phyloP scores from a whole-genome alignment of 1,284 basidiomycete species.

The Microbotryum scabiosae region DNA sequence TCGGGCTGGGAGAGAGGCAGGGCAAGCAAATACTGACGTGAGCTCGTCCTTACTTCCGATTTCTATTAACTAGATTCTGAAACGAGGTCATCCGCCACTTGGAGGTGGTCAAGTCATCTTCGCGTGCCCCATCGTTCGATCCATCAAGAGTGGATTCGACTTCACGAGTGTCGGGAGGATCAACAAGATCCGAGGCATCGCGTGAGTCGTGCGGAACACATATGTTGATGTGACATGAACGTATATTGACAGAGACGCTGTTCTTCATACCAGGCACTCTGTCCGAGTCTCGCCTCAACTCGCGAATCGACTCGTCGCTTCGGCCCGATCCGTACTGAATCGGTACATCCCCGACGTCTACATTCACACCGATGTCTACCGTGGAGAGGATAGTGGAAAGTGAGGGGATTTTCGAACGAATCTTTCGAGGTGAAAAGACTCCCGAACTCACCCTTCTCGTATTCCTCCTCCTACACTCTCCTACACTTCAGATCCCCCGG shows the following conservation, averaged over 20 bases:
- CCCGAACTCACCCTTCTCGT: constrained; percentile 19
- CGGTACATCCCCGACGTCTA: constrained; percentile 97
- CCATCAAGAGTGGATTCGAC: constrained; percentile 76
- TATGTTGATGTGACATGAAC: background rate
- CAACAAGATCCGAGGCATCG: constrained; percentile 88
- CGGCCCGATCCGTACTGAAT: constrained; percentile 81
- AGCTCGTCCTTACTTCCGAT: constrained; percentile 5
- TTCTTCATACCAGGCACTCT: constrained; percentile 55
- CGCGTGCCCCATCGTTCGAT: constrained; percentile 81
- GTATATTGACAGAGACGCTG: background rate
- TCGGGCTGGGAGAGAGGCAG: background rate
- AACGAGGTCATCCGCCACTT: constrained; percentile 77
- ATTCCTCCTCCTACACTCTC: background rate
- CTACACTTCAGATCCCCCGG: constrained; percentile 68
- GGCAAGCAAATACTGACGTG: background rate
- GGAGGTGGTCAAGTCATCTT: constrained; percentile 93
- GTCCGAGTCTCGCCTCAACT: constrained; percentile 95
- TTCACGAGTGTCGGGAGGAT: constrained; percentile 86
- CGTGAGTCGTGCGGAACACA: constrained; percentile 51
- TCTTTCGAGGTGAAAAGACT: constrained; percentile 2
- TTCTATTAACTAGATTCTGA: constrained; percentile 60
- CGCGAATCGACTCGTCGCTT: constrained; percentile 94
- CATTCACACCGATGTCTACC: constrained; percentile 96
- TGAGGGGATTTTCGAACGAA: constrained; percentile 42
- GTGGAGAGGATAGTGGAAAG: constrained; percentile 95